Base-by-base conservation (phyloP, 73 alveolate species). In the Paraurostyla sp. region DNA sequence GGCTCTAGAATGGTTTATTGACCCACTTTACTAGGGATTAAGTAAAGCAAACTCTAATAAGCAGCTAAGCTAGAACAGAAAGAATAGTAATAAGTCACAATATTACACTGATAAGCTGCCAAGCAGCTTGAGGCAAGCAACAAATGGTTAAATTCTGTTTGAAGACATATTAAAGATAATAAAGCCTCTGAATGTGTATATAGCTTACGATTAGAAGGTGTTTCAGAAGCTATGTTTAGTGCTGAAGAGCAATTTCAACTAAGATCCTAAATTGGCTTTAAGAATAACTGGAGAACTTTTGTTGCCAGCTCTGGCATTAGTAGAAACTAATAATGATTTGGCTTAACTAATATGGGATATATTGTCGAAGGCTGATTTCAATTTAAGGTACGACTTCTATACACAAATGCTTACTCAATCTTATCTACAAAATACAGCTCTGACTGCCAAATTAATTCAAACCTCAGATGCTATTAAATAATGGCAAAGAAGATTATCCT, bases 401-500 rank as follows among this genome's bases (percentile, higher is more conserved):
- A 78, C 62, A 32, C 45, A 71, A 59, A 45, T 81, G 80, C 42
- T 83, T 27, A 80, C 81, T 27, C 60, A 43, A 6, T 80, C 89
- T 0, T 82, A 25, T 51, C 13, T 49, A 16, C 54, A 15, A 15
- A 83, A 82, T 25, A 22, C 58, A 9, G 50, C 42, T 2, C 35
- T 71, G 7, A 40, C 71, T 4, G 15, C 23, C 0, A 58, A 57
- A n/a, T 25, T 69, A 56, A 51, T 63, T 3, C 46, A 45, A 54
- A 52, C 80, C 0, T 82, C 65, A 42, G 83, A 82, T 25, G 88
- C 63, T 0, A 71, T 83, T 0, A 51, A 43, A 42, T 40, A 33
- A 27, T 90, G 95, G 95, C 68, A 58, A 23, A 81, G 58, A 42
- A 30, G 95, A 0, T 57, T 90, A 4, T 50, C 85, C 22, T 69